Evolutionary conservation across 805 yeast genomes (phyloP), one percentile per base, ranked within the genome.

Genomic region (Candida michaelii): DNA sequence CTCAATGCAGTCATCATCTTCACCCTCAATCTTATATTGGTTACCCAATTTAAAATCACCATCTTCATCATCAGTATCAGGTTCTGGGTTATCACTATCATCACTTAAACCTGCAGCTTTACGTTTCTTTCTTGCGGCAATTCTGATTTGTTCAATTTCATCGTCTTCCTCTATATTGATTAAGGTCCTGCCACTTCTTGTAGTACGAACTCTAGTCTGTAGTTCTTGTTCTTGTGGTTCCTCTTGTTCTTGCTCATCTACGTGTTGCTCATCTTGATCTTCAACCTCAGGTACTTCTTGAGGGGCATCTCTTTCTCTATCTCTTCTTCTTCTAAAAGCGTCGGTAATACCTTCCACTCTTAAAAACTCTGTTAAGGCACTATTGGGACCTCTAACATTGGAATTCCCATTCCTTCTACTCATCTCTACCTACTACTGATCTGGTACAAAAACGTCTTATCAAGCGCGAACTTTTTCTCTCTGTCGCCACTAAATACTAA

Each of bases 341-440:
- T 82, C 89, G 1, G 96, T 85, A 64, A 90, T 90, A 27, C 97
- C 97, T 62, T 89, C 95, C 43, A 85, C 88, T 38, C 89, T 72
- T 46, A 90, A 72, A 55, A 90, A 90, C 62, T 86, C 93, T 0
- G 97, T 90, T 51, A 90, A 69, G 0, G 97, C 97, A 51, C 95
- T 84, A 66, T 87, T 88, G 34, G 95, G 86, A 5, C 84, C 86
- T 30, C 68, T 54, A 10, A 71, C 73, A 24, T 60, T 59, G 10
- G 53, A 45, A 12, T 21, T 27, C 18, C 40, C 49, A 14, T 35
- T 36, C 39, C 58, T 46, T 40, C 58, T 38, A 17, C 47, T 34
- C 52, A 48, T 48, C 25, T 30, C 18, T 13, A 12, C 9, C 3
- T 33, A n/a, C 3, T 11, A 5, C 12, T 31, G 35, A 31, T 31